Evolutionary conservation across 2,329 filamentous ascomycete genomes (phyloP).

Genomic region (Aotearoamyces nothofagi): DNA sequence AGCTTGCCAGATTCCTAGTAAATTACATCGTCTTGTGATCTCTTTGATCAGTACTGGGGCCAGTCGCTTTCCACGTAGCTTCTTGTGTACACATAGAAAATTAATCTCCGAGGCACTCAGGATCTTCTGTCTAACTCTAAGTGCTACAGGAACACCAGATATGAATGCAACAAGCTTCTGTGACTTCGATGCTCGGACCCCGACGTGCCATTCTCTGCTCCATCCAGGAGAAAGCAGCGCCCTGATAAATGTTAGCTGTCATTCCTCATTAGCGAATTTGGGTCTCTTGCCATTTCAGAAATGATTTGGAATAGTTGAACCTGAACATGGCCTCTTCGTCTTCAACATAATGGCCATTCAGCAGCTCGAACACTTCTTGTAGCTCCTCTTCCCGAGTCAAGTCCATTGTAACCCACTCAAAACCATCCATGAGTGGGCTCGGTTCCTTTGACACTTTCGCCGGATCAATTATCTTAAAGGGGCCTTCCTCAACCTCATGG

Average conservation of each 20-base stretch:
- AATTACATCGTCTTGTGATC: slow-evolving; percentile 82
- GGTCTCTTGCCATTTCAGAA: slow-evolving; percentile 64
- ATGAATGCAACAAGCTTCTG: slow-evolving; percentile 90
- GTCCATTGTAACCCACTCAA: slow-evolving; percentile 91
- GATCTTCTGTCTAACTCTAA: slow-evolving; percentile 63
- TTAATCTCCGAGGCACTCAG: slow-evolving; percentile 86
- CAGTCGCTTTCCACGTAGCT: slow-evolving; percentile 82
- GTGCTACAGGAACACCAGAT: slow-evolving; percentile 73
- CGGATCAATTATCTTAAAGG: slow-evolving; percentile 65
- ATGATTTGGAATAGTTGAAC: slow-evolving; percentile 85
- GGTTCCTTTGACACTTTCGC: slow-evolving; percentile 70
- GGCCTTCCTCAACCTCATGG: slow-evolving; percentile 54
- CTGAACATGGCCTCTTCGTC: slow-evolving; percentile 95
- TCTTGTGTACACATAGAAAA: slow-evolving; percentile 97
- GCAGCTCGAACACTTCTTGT: slow-evolving; percentile 79
- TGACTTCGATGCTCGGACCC: slow-evolving; percentile 71
- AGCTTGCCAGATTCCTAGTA: slow-evolving; percentile 78
- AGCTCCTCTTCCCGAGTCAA: slow-evolving; percentile 63
- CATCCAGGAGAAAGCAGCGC: slow-evolving; percentile 90
- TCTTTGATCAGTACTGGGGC: slow-evolving; percentile 95
- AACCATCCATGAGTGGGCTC: slow-evolving; percentile 60
- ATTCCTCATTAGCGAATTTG: background rate
- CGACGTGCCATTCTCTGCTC: slow-evolving; percentile 89
- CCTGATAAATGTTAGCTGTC: slow-evolving; percentile 31
- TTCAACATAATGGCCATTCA: slow-evolving; percentile 93